Evolutionary conservation across 441 rosid species (phyloP).

Genomic region (Populus hybrid): DNA sequence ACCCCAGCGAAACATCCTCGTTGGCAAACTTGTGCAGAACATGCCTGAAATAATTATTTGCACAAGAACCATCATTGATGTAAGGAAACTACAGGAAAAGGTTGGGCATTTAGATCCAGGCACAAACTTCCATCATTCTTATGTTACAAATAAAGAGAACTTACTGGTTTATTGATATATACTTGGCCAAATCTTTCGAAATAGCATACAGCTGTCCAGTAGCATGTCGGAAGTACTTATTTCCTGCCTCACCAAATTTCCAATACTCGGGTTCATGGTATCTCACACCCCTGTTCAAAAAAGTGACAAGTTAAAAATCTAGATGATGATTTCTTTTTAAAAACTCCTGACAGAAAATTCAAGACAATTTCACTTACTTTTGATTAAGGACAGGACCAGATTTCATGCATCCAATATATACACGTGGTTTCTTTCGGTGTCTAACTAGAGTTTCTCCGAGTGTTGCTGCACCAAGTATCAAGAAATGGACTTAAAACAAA

Average conservation of each 20-base stretch:
- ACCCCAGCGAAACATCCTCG: constrained; percentile 94
- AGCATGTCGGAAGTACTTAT: constrained; percentile 94
- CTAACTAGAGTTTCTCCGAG: constrained; percentile 86
- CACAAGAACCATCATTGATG: constrained; percentile 1
- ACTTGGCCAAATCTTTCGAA: constrained; percentile 89
- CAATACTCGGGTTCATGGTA: constrained; percentile 95
- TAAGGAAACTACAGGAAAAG: constrained; percentile 5
- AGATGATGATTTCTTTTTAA: not conserved
- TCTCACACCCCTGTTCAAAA: constrained; percentile 70
- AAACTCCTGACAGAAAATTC: not conserved
- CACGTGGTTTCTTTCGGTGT: constrained; percentile 68
- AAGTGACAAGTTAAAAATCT: constrained; percentile 15
- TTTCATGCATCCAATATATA: constrained; percentile 96
- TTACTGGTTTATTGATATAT: constrained; percentile 91
- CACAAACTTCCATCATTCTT: constrained; percentile 1
- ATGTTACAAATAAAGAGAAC: constrained; percentile 24
- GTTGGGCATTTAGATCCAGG: constrained; percentile 8
- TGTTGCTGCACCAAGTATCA: constrained; percentile 55
- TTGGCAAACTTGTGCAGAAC: constrained; percentile 94
- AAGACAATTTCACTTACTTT: constrained; percentile 43
- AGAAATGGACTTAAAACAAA: not conserved
- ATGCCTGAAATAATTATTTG: constrained; percentile 55
- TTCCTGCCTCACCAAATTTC: constrained; percentile 96
- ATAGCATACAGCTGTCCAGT: constrained; percentile 91
- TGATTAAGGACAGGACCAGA: constrained; percentile 96